Evolutionary conservation across 768 basidiomycete genomes (phyloP).

Genomic region (Boletus sensibilis): DNA sequence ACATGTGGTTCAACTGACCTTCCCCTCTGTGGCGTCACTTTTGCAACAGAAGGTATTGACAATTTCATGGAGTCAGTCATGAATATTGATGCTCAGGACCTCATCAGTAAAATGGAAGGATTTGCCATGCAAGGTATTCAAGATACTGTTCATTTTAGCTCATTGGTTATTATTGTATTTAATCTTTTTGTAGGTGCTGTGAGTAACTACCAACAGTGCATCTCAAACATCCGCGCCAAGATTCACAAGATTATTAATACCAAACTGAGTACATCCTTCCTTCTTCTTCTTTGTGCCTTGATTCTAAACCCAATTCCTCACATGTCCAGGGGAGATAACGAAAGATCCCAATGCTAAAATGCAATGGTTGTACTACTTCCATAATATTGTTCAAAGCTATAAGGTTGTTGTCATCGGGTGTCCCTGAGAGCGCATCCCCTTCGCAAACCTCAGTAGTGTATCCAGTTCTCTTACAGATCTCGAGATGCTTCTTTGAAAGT

Average conservation of each 20-base stretch:
- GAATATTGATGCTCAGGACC: neutral
- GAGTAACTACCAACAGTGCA: neutral
- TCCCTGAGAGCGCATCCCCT: neutral
- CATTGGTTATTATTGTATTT: too few relatives aligned
- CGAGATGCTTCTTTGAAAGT: neutral
- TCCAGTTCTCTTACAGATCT: neutral
- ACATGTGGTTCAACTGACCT: neutral
- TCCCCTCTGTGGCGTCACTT: neutral
- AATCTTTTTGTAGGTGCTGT: neutral
- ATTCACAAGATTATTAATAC: neutral
- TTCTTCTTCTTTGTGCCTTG: too few relatives aligned
- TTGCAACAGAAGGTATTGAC: neutral
- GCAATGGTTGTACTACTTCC: neutral
- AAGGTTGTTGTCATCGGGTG: neutral
- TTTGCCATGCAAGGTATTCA: neutral
- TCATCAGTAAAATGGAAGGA: neutral
- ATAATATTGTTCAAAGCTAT: neutral
- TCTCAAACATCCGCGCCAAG: neutral
- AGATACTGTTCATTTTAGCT: neutral
- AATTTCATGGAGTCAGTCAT: neutral
- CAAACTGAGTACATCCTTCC: neutral
- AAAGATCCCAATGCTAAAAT: neutral
- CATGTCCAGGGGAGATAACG: neutral
- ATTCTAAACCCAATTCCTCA: too few relatives aligned
- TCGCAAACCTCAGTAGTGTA: neutral